A percentile compares a stretch with the other conserved stretches of the same genome.
Conservation (phyloP, 768 basidiomycete genomes). For the Paxillus involutus region DNA sequence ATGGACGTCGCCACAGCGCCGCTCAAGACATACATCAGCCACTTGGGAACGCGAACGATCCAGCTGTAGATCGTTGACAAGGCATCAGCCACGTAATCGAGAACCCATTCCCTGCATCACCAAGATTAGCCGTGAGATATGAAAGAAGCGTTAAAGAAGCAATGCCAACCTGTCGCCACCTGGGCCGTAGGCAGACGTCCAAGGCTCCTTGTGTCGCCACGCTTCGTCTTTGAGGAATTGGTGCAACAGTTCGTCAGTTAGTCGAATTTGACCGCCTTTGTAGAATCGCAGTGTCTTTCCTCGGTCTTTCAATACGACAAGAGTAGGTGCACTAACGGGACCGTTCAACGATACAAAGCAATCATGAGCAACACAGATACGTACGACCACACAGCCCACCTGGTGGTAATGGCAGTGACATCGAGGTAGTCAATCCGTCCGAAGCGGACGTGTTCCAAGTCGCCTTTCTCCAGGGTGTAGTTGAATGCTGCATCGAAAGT, state of each 20-base stretch:
- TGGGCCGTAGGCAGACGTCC: conserved; percentile 69
- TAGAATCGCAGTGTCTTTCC: conserved; percentile 85
- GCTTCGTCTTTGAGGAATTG: conserved; percentile 64
- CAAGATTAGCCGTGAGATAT: conserved; percentile 9
- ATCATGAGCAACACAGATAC: conserved; percentile 24
- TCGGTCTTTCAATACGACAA: conserved; percentile 69
- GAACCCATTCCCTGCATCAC: conserved; percentile 57
- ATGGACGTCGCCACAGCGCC: conserved; percentile 67
- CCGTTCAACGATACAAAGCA: background rate
- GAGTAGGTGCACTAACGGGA: conserved; percentile 63
- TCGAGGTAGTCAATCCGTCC: conserved; percentile 87
- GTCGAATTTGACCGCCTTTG: conserved; percentile 57
- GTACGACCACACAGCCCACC: conserved; percentile 85
- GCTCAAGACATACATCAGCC: conserved; percentile 65
- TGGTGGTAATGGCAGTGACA: conserved; percentile 80
- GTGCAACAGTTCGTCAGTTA: conserved; percentile 59
- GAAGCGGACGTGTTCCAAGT: conserved; percentile 73
- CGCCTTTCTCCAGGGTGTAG: conserved; percentile 53
- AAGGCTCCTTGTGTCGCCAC: conserved; percentile 64
- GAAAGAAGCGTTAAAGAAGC: background rate
- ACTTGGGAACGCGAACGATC: conserved; percentile 60
- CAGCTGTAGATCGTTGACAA: conserved; percentile 53
- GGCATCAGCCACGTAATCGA: conserved; percentile 56
- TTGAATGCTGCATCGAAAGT: conserved; percentile 78
- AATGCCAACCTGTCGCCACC: conserved; percentile 67